Percentiles rank a stretch among this genome's conserved stretches.
These are phyloP conservation scores for Paramecium bursaria DNA, from an alignment of 73 alveolate genomes.

Conservation along the genomic window DNA sequence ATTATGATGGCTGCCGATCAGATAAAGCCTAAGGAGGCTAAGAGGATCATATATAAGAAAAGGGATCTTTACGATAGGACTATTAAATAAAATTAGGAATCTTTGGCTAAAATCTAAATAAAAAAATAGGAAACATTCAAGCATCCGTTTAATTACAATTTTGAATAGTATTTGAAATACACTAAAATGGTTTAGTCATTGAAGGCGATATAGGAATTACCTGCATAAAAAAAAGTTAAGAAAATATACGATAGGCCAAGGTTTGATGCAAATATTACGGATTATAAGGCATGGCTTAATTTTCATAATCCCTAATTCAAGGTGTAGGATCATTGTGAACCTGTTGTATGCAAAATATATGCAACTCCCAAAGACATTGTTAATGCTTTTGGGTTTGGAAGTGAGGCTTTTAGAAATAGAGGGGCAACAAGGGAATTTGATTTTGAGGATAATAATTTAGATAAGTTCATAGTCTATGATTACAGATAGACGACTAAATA, in stretches of 20 bases:
- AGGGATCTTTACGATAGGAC: too few relatives aligned
- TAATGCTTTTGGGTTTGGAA: constrained; percentile 50
- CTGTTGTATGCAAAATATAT: constrained; percentile 51
- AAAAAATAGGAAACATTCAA: constrained; percentile 9
- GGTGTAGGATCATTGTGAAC: constrained; percentile 6
- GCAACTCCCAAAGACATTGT: constrained; percentile 14
- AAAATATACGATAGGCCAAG: constrained; percentile 44
- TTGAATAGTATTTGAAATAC: constrained; percentile 42
- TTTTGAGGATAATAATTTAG: constrained; percentile 42
- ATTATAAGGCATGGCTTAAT: constrained; percentile 40
- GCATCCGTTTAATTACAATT: constrained; percentile 31
- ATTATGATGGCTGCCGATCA: too few relatives aligned
- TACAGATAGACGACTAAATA: constrained; percentile 1
- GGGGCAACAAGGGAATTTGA: constrained; percentile 46
- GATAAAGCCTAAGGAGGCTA: too few relatives aligned
- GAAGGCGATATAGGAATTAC: background rate
- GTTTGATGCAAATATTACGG: background rate
- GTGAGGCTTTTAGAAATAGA: constrained; percentile 27
- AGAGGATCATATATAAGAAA: too few relatives aligned
- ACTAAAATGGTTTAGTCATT: background rate
- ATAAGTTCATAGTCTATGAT: constrained; percentile 42
- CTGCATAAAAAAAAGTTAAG: constrained; percentile 3
- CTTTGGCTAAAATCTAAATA: too few relatives aligned
- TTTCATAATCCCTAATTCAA: constrained; percentile 52
- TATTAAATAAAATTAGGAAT: too few relatives aligned